Evolutionary conservation across 106 monocot genomes (phyloP), one percentile per base, ranked within the genome.

Genomic region (Platanthera guangdongensis): DNA sequence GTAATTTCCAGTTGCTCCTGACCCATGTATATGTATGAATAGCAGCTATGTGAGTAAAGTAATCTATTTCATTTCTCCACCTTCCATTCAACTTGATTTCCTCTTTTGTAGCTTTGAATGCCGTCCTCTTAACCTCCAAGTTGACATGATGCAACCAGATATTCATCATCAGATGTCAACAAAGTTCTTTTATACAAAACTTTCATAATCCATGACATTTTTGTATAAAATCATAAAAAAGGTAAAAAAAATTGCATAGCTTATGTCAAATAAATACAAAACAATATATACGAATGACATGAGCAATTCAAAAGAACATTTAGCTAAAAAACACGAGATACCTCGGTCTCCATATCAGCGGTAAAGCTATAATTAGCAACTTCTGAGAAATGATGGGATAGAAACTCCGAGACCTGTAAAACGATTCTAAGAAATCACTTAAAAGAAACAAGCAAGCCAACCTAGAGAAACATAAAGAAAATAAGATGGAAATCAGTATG

Each of bases 321-420:
- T 68, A 39, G 45, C 68, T 2, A 68, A 19, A 68, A 46, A 65
- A 67, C 6, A 65, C 13, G 52, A 75, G 47, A 50, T 90, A 97
- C 97, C 97, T 97, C 91, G 77, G 74, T 91, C 81, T 97, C 97
- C 97, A 97, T 86, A 78, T 88, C 89, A 83, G 97, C 97, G 28
- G 97, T 97, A 59, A 97, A 97, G 78, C 94, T 91, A 77, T 91
- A 94, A 82, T 97, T 91, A 83, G 94, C 85, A 74, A 97, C 91
- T 81, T 97, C 97, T 52, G 89, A 82, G 78, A 97, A 97, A 86
- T 91, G 88, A 72, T 91, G 86, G 22, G 78, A 82, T 67, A 97
- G 83, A 88, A 91, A 97, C 80, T 81, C 83, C 30, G 97, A 89
- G 52, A 97, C 91, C 97, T 95, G 74, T 0, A 74, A 68, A 50